Base-by-base conservation (phyloP, 805 yeast species). In the Saturnispora ahearnii region DNA sequence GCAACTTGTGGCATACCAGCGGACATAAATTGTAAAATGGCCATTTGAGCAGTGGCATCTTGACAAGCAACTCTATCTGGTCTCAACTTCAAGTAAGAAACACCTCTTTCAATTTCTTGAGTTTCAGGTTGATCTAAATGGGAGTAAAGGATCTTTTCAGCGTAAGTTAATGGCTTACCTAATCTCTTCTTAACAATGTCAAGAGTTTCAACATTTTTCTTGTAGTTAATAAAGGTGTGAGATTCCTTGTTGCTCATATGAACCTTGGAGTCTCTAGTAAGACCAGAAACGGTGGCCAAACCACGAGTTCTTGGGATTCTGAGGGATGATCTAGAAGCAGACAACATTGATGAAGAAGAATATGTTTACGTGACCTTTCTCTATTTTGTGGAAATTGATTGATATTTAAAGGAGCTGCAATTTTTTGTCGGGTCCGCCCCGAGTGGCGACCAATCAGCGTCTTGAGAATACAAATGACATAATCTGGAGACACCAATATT, bases 1-100 rank as follows among this genome's bases (percentile, higher is more conserved):
- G 86, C 85, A 18, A 96, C 91, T 34, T 79, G 68, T 46, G 84
- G 73, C 79, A 91, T 79, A 34, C 96, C 95, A 57, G 96, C 91
- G 48, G 97, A 88, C 96, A 93, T 93, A 73, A 93, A 93, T 72
- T 93, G 99, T 60, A 93, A 74, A 58, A 93, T 74, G n/a, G 99
- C 99, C 87, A 91, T 93, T 72, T 93, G 99, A 18, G 99, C 99
- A 31, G 96, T 87, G n/a, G 99, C 99, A 75, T 93, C 99, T 74
- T 93, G 99, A 95, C 95, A 91, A 28, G 99, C 99, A 44, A 93
- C 98, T 67, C 99, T 81, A 66, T 93, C 99, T 24, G 99, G 99
- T 66, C 86, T 81, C 61, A 93, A 77, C 73, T 93, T 93, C 67
- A 93, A 77, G 71, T 93, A 93, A 48, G 90, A 81, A 45, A 82